These are phyloP conservation scores for Microdochium bolleyi DNA, from an alignment of 2,329 filamentous ascomycete genomes.

Conservation along the genomic window DNA sequence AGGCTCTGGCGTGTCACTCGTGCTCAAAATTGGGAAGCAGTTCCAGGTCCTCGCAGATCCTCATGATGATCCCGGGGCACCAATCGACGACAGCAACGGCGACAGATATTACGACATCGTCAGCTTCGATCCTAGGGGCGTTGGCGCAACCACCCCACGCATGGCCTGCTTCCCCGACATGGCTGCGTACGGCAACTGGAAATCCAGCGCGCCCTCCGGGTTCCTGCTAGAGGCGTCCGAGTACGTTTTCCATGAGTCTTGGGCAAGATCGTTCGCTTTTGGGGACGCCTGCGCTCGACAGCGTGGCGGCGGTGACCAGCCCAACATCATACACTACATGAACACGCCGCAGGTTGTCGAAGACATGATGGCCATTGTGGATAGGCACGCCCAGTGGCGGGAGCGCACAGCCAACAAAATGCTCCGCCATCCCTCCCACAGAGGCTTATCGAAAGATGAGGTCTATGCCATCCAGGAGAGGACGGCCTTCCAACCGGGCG, in stretches of 20 bases:
- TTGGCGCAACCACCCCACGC: constrained; percentile 28
- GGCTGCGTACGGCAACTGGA: neutral
- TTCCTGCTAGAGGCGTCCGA: constrained; percentile 2
- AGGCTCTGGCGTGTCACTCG: constrained; percentile 27
- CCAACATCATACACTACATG: constrained; percentile 22
- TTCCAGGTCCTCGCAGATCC: constrained; percentile 28
- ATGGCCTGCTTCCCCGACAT: constrained; percentile 26
- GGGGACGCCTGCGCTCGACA: constrained; percentile 11
- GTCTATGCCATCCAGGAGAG: neutral
- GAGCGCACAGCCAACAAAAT: constrained; percentile 10
- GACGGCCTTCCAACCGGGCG: constrained; percentile 10
- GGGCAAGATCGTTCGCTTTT: constrained; percentile 7
- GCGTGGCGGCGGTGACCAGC: constrained; percentile 5
- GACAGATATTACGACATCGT: constrained; percentile 28
- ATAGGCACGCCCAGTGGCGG: constrained; percentile 29
- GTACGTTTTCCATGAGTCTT: neutral
- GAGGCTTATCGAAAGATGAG: constrained; percentile 1
- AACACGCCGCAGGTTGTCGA: constrained; percentile 36
- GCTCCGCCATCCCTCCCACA: neutral
- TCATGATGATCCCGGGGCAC: constrained; percentile 10
- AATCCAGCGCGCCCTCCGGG: neutral
- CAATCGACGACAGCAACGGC: neutral
- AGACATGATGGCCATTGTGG: constrained; percentile 40
- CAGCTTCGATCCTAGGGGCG: constrained; percentile 33
- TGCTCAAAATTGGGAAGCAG: constrained; percentile 19